These are phyloP conservation scores for Canna indica DNA, from an alignment of 176 grass and related monocot species.

Conservation along the genomic window DNA sequence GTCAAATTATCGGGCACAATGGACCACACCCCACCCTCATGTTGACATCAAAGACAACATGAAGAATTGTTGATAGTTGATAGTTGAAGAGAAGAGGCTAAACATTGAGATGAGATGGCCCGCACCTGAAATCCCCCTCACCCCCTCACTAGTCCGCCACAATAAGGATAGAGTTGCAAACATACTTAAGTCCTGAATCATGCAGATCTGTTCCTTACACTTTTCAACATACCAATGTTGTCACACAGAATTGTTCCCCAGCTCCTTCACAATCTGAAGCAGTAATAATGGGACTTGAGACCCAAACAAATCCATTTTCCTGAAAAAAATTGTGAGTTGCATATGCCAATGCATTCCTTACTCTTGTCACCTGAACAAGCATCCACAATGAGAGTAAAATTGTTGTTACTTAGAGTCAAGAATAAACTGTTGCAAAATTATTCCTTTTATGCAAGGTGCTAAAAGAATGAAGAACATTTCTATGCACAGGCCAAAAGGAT, in stretches of 20 bases:
- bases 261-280: constrained; percentile 97
- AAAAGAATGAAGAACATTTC: neutral
- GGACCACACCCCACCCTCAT: neutral
- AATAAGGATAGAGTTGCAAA: too few relatives aligned
- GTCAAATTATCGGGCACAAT: neutral
- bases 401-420: neutral
- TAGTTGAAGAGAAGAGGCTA: too few relatives aligned
- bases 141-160: too few relatives aligned
- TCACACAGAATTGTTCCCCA: constrained; percentile 93
- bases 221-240: constrained; percentile 78
- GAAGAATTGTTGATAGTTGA: too few relatives aligned
- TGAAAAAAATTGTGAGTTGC: constrained; percentile 97
- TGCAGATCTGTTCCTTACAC: neutral
- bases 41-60: neutral
- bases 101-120: too few relatives aligned
- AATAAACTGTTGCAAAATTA: constrained; percentile 21
- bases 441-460: neutral
- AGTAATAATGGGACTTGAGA: constrained; percentile 95
- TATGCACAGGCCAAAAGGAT: too few relatives aligned
- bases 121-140: too few relatives aligned
- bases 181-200: neutral
- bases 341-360: constrained; percentile 89
- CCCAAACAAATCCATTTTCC: constrained; percentile 95
- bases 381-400: constrained; percentile 19
- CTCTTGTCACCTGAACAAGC: constrained; percentile 73